Evolutionary conservation across 805 yeast species (phyloP).

Genomic region (Ogataea saltuana): DNA sequence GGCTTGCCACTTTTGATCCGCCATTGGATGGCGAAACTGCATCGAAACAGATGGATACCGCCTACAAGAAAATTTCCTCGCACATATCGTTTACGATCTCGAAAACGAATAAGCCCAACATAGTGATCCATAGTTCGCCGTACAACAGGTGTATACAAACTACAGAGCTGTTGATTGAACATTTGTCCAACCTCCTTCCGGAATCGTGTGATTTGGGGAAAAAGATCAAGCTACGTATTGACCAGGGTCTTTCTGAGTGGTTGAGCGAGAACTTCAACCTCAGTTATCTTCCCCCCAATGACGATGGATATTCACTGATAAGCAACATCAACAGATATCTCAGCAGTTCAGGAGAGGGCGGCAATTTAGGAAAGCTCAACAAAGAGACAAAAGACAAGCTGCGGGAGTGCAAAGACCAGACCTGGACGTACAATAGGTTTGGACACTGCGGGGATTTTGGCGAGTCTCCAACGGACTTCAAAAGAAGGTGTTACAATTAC

Average conservation of each 20-base stretch:
- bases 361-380: conserved; percentile 20
- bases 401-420: conserved; percentile 27
- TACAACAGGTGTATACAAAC: conserved; percentile 48
- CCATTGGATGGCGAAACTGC: conserved; percentile 33
- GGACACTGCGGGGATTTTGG: conserved; percentile 48
- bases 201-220: conserved; percentile 2
- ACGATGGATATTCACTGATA: conserved; percentile 43
- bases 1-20: conserved; percentile 40
- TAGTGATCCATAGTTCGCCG: conserved; percentile 43
- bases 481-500: conserved; percentile 37
- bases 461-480: conserved; percentile 40
- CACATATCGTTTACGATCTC: conserved; percentile 21
- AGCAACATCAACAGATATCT: conserved; percentile 42
- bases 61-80: conserved; percentile 29
- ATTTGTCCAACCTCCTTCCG: conserved; percentile 12
- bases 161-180: conserved; percentile 32
- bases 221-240: conserved; percentile 36
- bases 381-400: conserved; percentile 22
- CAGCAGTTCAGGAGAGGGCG: conserved; percentile 20
- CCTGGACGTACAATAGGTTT: conserved; percentile 37
- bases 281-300: conserved; percentile 45
- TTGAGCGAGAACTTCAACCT: conserved; percentile 42
- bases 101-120: conserved; percentile 11
- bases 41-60: conserved; percentile 29
- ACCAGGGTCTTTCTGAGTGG: conserved; percentile 47